Percentiles rank a stretch among this genome's conserved stretches.
Conservation (phyloP, 352 stramenopile species). For the Aphanomyces cochlioides region DNA sequence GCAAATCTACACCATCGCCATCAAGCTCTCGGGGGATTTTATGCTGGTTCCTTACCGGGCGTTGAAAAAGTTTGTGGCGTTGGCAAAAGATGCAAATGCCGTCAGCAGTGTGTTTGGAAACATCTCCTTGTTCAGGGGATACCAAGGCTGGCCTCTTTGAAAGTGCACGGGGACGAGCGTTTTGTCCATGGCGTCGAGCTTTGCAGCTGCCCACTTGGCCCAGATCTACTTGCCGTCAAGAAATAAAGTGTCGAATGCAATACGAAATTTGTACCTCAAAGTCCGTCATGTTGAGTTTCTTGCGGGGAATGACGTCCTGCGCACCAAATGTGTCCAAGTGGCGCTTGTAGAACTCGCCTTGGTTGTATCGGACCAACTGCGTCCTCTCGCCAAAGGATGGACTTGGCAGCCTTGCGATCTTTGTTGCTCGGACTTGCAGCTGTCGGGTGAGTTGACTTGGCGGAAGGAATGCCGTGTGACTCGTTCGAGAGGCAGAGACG, state of each 20-base stretch:
- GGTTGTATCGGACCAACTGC: slow-evolving; percentile 21
- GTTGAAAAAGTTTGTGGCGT: slow-evolving; percentile 51
- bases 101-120: slow-evolving; percentile 52
- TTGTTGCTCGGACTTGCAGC: slow-evolving; percentile 18
- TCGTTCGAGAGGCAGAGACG: slow-evolving; percentile 18
- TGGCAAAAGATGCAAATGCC: slow-evolving; percentile 51
- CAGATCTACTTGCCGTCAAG: not conserved
- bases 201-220: slow-evolving; percentile 34
- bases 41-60: slow-evolving; percentile 11
- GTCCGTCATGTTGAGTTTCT: not conserved
- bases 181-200: slow-evolving; percentile 38
- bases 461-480: slow-evolving; percentile 24
- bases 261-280: not conserved
- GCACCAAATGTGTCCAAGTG: slow-evolving; percentile 28
- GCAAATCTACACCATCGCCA: slow-evolving; percentile 28
- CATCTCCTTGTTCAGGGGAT: slow-evolving; percentile 40
- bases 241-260: not conserved
- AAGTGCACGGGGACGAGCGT: slow-evolving; percentile 37
- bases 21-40: too few species aligned
- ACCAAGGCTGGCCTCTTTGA: slow-evolving; percentile 37
- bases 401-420: slow-evolving; percentile 20
- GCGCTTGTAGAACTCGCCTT: slow-evolving; percentile 22
- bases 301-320: not conserved
- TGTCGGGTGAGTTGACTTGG: slow-evolving; percentile 21
- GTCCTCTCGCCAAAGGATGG: slow-evolving; percentile 15